Conservation (phyloP, 306 rosid species). For the Trifolium subterraneum region DNA sequence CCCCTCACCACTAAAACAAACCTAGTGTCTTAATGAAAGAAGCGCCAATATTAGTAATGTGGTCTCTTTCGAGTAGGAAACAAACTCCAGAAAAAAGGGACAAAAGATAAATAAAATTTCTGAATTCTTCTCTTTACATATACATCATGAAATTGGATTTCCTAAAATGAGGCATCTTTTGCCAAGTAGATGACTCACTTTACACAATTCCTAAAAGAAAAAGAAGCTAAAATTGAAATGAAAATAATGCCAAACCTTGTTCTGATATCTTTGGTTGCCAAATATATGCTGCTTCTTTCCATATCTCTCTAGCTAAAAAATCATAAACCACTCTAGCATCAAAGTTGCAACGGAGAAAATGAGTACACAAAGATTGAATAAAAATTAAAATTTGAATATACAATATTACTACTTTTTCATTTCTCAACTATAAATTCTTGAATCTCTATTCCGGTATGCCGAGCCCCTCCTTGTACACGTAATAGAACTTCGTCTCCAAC, state of each 20-base stretch:
- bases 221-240: not conserved
- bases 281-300: not conserved
- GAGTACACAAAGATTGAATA: not conserved
- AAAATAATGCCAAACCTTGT: not conserved
- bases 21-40: too few species aligned
- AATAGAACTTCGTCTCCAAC: slow-evolving; percentile 75
- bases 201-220: not conserved
- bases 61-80: not conserved
- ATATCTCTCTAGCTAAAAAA: not conserved
- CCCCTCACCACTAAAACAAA: too few species aligned
- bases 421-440: slow-evolving; percentile 93
- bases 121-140: not conserved
- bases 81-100: not conserved
- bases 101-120: too few species aligned
- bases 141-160: not conserved
- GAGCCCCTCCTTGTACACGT: slow-evolving; percentile 87
- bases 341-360: not conserved
- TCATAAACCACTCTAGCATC: not conserved
- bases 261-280: not conserved
- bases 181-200: not conserved
- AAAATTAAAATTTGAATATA: not conserved
- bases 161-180: not conserved
- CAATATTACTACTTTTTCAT: slow-evolving; percentile 41
- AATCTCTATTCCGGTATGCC: slow-evolving; percentile 94
- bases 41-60: not conserved